Conservation (phyloP, 2,329 filamentous ascomycete genomes). For the Alternaria novae-zelandiae region DNA sequence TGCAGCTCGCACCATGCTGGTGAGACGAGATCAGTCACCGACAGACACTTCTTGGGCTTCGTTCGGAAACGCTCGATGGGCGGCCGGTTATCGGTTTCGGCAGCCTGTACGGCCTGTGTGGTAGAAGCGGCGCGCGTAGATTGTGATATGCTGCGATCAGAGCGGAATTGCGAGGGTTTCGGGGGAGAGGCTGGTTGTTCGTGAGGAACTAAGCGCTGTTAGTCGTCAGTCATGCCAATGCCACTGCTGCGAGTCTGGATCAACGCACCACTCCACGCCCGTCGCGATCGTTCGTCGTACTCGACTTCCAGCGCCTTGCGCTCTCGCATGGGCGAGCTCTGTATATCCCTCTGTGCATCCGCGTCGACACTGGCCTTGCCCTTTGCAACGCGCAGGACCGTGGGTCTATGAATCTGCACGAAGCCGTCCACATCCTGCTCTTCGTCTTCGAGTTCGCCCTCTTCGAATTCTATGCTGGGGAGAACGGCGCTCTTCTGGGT, state of each 20-base stretch:
- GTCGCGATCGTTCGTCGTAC: slow-evolving; percentile 49
- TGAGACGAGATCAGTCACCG: slow-evolving; percentile 85
- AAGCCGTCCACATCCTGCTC: slow-evolving; percentile 53
- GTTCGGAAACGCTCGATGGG: slow-evolving; percentile 81
- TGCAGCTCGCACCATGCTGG: slow-evolving; percentile 97
- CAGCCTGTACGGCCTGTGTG: background rate
- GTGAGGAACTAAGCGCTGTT: slow-evolving; percentile 47
- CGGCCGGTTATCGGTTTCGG: slow-evolving; percentile 54
- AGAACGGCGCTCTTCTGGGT: slow-evolving; percentile 13
- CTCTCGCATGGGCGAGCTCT: slow-evolving; percentile 28
- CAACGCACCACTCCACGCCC: slow-evolving; percentile 42
- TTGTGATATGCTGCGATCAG: background rate
- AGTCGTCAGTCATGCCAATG: slow-evolving; percentile 46
- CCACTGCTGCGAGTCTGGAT: background rate
- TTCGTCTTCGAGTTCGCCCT: slow-evolving; percentile 27
- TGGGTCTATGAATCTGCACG: slow-evolving; percentile 47
- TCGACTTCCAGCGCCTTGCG: slow-evolving; percentile 51
- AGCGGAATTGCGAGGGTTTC: background rate
- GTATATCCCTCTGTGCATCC: slow-evolving; percentile 2
- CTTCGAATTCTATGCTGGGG: slow-evolving; percentile 32
- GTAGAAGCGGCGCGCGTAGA: background rate
- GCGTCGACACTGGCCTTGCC: background rate
- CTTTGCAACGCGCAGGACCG: slow-evolving; percentile 26
- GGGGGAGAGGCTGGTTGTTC: slow-evolving; percentile 23
- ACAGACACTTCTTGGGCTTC: slow-evolving; percentile 77